Base-by-base conservation (phyloP, 1,284 basidiomycete genomes). In the Ceratobasidium theobromae region DNA sequence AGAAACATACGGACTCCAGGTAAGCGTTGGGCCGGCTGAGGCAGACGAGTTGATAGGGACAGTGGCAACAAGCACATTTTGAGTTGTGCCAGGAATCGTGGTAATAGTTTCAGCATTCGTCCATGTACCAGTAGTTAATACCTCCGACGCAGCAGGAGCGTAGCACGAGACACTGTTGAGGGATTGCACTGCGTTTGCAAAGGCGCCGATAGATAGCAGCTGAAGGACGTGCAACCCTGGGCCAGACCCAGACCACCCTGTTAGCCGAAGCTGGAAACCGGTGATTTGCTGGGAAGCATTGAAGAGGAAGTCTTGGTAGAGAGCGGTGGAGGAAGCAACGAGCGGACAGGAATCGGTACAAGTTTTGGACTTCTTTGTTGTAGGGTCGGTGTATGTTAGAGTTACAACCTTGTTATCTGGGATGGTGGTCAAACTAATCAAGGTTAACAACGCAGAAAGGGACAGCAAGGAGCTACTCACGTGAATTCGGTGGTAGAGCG, bases 281-380 rank as follows among this genome's bases (percentile, higher is more conserved):
- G 90, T 93, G 70, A 95, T 82, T 25, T 80, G 76, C 40, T 84
- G 75, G n/a, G 84, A 76, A 18, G 74, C 75, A 65, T 81, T 76
- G 72, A 96, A 94, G 53, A 95, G 77, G 76, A 93, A 96, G 75
- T 96, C 93, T 75, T 96, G 93, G 75, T 94, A 96, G 2, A 84
- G 82, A 62, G 97, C 77, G 8, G 84, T 82, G 0, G 88, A 74
- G 73, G 93, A 83, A 33, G 84, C 85, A n/a, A 85, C 84, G 33
- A 95, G 80, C 0, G 92, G 89, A 72, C 91, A 95, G 16, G 79
- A 76, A 58, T 83, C 77, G 3, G 84, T 80, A 76, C 91, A 95
- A 0, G 89, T 89, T 71, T 78, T 75, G 72, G 87, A 92, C 73
- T 87, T 80, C 62, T 87, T 85, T 16, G 87, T 91, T 3, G 77